Base-by-base conservation (phyloP, 371 early-diverging fungal species). In the Phascolomyces articulosus region DNA sequence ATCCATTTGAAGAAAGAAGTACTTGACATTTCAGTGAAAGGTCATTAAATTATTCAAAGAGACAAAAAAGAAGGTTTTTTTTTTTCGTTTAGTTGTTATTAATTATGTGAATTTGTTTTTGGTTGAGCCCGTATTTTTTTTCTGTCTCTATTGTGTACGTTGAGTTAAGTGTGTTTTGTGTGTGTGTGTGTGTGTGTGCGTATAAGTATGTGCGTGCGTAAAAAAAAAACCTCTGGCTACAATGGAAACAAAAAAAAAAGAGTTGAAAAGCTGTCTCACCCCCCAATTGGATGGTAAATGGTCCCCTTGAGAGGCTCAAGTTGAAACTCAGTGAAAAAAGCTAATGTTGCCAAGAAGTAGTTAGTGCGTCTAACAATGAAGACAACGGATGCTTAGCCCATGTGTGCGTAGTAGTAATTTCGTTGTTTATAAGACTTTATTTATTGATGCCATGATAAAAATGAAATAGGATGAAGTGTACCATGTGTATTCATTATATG, bases 1-100 rank as follows among this genome's bases (percentile, higher is more conserved):
- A 95, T 92, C 93, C 93, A 92, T 83, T 92, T 95, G 73, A 93
- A 85, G 66, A 95, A 80, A 55, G 93, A 91, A 85, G 91, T 93
- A 61, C 74, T 77, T 58, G 77, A 67, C 79, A 79, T 76, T 53
- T 65, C 27, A 59, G 54, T 40, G 21, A 53, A 41, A 27, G 55
- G 58, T 29, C 64, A 64, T 64, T 64, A 64, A 65, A 56, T 54
- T 40, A 62, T 49, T 23, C 58, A n/a, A 21, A 7, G 11, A 34
- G 9, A 40, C 51, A 24, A 51, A 18, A 11, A 6, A 18, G 13
- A 4, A 6, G 47, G n/a, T 47, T 20, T 47, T 11, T 47, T 20
- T 51, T 23, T 24, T 51, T 10, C 23, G 21, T 11, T 51, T 21
- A 34, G 6, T 34, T 34, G 34, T 34, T 34, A 11, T 34, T 34